These are phyloP conservation scores for Astraeus odoratus DNA, from an alignment of 768 basidiomycete species.

Conservation along the genomic window DNA sequence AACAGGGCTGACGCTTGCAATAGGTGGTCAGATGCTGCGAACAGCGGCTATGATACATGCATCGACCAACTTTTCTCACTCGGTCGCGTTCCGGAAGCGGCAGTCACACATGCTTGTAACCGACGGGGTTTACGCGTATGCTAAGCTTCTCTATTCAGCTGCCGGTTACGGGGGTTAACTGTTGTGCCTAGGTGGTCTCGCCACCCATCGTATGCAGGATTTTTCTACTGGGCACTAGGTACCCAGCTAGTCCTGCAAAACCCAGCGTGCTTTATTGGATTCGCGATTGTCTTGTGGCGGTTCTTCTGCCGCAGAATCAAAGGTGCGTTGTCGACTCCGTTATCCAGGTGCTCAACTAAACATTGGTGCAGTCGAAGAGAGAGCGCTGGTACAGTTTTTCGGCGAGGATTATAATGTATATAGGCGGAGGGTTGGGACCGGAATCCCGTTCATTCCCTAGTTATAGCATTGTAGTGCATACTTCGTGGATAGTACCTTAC, in stretches of 20 bases:
- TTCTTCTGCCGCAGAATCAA: conserved; percentile 82
- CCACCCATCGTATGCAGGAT: conserved; percentile 95
- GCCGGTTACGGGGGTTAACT: not conserved
- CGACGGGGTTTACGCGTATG: conserved; percentile 82
- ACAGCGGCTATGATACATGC: conserved; percentile 97
- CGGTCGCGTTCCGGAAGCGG: conserved; percentile 70
- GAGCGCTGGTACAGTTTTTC: conserved; percentile 76
- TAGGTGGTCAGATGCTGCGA: conserved; percentile 71
- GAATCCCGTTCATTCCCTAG: conserved; percentile 80
- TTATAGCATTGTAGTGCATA: not conserved
- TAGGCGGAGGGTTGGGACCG: conserved; percentile 69
- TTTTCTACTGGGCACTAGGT: conserved; percentile 96
- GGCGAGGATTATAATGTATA: conserved; percentile 82
- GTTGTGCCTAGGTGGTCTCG: conserved; percentile 42
- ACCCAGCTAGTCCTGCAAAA: conserved; percentile 92
- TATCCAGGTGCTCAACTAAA: not conserved
- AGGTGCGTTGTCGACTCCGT: conserved; percentile 43
- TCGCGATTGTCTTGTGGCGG: conserved; percentile 62
- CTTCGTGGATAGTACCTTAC: not conserved
- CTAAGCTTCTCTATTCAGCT: conserved; percentile 7
- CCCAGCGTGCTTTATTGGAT: conserved; percentile 62
- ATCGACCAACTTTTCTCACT: conserved; percentile 87
- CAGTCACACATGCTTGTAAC: conserved; percentile 77
- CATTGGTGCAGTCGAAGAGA: conserved; percentile 64
- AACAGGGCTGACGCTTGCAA: conserved; percentile 57